These are phyloP conservation scores for Prunus yedoensis DNA, from an alignment of 331 rosid species.

Conservation along the genomic window DNA sequence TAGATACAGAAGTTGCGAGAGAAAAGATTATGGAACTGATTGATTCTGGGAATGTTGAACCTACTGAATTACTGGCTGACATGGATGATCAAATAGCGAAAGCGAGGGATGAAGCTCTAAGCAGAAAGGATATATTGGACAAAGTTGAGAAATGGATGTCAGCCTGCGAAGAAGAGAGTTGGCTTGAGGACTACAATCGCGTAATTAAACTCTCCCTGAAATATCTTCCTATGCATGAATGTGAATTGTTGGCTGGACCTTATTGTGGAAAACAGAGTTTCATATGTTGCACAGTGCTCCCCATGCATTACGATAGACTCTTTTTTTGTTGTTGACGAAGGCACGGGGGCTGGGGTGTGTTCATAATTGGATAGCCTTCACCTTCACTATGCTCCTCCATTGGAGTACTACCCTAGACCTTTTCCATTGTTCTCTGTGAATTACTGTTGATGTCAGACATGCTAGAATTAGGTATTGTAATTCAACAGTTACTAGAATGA, in stretches of 20 bases:
- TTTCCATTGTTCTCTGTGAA: not conserved
- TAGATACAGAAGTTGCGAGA: constrained; percentile 78
- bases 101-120: constrained; percentile 83
- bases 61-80: constrained; percentile 77
- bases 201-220: constrained; percentile 33
- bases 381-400: not conserved
- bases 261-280: not conserved
- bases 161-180: constrained; percentile 98
- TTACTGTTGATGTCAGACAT: not conserved
- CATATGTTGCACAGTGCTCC: not conserved
- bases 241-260: not conserved
- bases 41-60: constrained; percentile 77
- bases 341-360: not conserved
- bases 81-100: constrained; percentile 86
- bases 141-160: constrained; percentile 99
- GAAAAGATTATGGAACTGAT: constrained; percentile 77
- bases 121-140: constrained; percentile 90
- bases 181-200: constrained; percentile 97
- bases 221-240: not conserved
- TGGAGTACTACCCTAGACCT: not conserved
- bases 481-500: not conserved
- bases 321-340: no score
- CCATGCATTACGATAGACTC: no score
- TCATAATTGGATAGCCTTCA: not conserved
- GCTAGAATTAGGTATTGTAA: not conserved